These are phyloP conservation scores for Erysimum pusillum DNA, from an alignment of 441 rosid species.

Conservation along the genomic window DNA sequence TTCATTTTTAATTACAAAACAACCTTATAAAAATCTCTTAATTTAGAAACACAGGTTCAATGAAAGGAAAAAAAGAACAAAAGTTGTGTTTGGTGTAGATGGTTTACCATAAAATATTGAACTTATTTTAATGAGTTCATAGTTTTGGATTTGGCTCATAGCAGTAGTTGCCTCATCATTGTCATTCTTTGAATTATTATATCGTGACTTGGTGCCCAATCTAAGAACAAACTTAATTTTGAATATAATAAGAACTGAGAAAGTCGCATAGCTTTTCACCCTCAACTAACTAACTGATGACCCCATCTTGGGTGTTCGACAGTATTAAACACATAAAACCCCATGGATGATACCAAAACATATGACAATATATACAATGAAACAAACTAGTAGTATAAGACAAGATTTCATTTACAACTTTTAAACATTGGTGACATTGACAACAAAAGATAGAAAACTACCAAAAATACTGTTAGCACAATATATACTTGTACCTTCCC, in stretches of 20 bases:
- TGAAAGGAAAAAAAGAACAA: background rate
- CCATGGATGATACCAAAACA: conserved; percentile 19
- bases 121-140: conserved; percentile 14
- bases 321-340: conserved; percentile 1
- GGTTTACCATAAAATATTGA: background rate
- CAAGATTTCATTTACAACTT: conserved; percentile 8
- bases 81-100: background rate
- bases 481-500: conserved; percentile 5
- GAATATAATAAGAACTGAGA: background rate
- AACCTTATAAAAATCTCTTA: conserved; percentile 9
- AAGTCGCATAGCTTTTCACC: conserved; percentile 20
- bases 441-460: background rate
- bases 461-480: background rate
- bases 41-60: conserved; percentile 24
- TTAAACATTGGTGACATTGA: conserved; percentile 1
- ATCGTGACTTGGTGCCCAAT: conserved; percentile 36
- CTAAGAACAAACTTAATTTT: background rate
- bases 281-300: background rate
- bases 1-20: conserved; percentile 3
- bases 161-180: conserved; percentile 34
- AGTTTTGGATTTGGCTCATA: conserved; percentile 18
- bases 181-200: conserved; percentile 20
- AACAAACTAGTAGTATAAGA: background rate
- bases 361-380: background rate
- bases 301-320: conserved; percentile 12